Evolutionary conservation across 441 rosid genomes (phyloP).

Genomic region (Pelargonium fulgidum): DNA sequence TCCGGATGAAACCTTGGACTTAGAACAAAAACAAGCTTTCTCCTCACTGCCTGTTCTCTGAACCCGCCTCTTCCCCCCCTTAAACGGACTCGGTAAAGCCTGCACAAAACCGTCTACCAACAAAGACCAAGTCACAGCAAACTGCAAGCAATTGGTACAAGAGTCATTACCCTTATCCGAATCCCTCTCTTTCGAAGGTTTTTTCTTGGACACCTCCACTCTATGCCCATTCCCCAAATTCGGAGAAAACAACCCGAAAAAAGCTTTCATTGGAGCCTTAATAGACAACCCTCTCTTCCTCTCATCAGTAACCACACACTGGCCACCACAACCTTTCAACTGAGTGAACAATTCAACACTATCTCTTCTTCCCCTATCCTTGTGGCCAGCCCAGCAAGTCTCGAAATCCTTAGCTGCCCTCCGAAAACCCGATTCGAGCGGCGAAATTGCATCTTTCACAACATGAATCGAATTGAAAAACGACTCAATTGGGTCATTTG

Average conservation of each 20-base stretch:
- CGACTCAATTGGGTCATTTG: constrained; percentile 63
- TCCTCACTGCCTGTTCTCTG: constrained; percentile 28
- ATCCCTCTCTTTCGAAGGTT: constrained; percentile 36
- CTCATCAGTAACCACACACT: constrained; percentile 14
- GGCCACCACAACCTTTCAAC: not conserved
- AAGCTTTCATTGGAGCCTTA: constrained; percentile 50
- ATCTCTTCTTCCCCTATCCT: constrained; percentile 30
- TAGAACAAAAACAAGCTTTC: not conserved
- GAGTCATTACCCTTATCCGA: constrained; percentile 43
- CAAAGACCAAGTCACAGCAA: constrained; percentile 73
- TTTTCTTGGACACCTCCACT: too few relatives aligned
- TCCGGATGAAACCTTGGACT: constrained; percentile 11
- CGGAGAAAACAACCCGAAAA: constrained; percentile 47
- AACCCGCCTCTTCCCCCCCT: constrained; percentile 43
- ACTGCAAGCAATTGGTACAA: constrained; percentile 68
- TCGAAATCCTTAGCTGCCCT: constrained; percentile 77
- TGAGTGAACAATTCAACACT: constrained; percentile 23
- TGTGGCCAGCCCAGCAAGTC: constrained; percentile 45
- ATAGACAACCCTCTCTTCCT: constrained; percentile 32
- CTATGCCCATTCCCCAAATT: constrained; percentile 29
- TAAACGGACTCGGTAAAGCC: constrained; percentile 61
- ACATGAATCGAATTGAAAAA: constrained; percentile 65
- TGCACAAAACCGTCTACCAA: constrained; percentile 62
- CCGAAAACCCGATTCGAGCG: constrained; percentile 62
- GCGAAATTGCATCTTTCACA: constrained; percentile 57